Evolutionary conservation across 805 yeast species (phyloP), one percentile per base, ranked within the genome.

Genomic region (Starmera quercuum): DNA sequence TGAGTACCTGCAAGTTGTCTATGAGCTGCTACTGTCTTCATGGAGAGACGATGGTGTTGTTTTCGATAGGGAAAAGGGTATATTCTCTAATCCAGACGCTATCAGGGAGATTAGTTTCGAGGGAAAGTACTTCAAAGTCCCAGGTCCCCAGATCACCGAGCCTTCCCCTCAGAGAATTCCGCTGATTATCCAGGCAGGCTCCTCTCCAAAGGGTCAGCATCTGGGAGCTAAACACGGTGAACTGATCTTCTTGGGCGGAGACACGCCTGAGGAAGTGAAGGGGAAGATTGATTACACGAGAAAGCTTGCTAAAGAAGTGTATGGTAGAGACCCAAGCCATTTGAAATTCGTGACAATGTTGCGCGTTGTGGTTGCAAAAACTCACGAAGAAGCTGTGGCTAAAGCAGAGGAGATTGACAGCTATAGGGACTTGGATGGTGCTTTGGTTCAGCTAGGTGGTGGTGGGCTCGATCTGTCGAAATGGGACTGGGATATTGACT

Each of bases 131-230:
- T 62, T 47, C 41, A 55, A 44, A 7, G 64, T 62, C 17, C 62
- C 61, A 4, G 64, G 63, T 4, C 63, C 62, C 6, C 49, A 39
- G 34, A 60, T 61, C 32, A 53, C 56, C 17, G 56, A 55, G 26
- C 67, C 67, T 2, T 46, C 66, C 4, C 63, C 62, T 4, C 67
- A 62, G 36, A 49, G 67, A 42, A 42, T 63, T 6, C 67, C 67
- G 4, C 51, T 61, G 19, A 40, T 61, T 23, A 47, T 61, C 24
- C 67, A 61, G 39, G 67, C 67, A 2, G 67, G 67, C 9, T 47
- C 63, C 22, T 61, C 66, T 14, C 44, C 48, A 17, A 46, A 45
- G 11, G 67, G 67, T 6, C 45, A 50, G 26, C 51, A 54, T 9
- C 58, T 57, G 40, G 67, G 63, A 20, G 65, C 67, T 15, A 49